Evolutionary conservation across 305 asterid species (phyloP), one percentile per base, ranked within the genome.

Genomic region (Fraxinus angustifolia): DNA sequence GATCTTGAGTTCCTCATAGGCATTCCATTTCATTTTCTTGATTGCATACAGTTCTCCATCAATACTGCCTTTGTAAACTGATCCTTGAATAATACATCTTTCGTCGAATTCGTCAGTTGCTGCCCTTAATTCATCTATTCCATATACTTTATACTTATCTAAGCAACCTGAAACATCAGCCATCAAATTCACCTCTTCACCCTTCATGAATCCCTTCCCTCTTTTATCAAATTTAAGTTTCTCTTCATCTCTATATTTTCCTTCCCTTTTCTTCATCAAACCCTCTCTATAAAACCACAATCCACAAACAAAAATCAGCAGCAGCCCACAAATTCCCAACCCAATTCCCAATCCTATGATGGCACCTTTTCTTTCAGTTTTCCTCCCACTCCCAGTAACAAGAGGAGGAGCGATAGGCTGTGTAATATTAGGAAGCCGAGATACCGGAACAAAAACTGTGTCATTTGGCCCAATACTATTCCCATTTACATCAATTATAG

Each of bases 11-110:
- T 96, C 98, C 82, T 96, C 98, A 68, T 89, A 91, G 56, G 97
- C 99, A 92, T 94, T 94, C 98, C 98, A 94, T 79, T 93, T 96
- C 93, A 94, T 92, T 76, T 94, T 94, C 93, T 96, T 96, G 90
- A 96, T 88, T 5, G 99, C 99, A 87, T 81, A 91, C 81, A 81
- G 38, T 56, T 93, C 96, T 6, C 92, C 97, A 79, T 88, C 89
- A 53, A 96, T 90, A 79, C 75, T 75, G 4, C 93, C 98, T 84
- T 85, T 96, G 76, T 89, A 96, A 3, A 94, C 99, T 48, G 99
- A 94, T 7, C 98, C 99, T 68, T 91, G 90, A 84, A 94, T 91
- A 73, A 88, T 75, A 48, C 88, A 87, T 11, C 78, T 85, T 8
- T 92, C 94, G 82, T 89, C 92, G 81, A 96, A 94, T 48, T 88